A percentile compares a stretch with the other conserved stretches of the same genome.
phyloP scores from a whole-genome alignment of 768 basidiomycete species.

The Boletellus ananas region DNA sequence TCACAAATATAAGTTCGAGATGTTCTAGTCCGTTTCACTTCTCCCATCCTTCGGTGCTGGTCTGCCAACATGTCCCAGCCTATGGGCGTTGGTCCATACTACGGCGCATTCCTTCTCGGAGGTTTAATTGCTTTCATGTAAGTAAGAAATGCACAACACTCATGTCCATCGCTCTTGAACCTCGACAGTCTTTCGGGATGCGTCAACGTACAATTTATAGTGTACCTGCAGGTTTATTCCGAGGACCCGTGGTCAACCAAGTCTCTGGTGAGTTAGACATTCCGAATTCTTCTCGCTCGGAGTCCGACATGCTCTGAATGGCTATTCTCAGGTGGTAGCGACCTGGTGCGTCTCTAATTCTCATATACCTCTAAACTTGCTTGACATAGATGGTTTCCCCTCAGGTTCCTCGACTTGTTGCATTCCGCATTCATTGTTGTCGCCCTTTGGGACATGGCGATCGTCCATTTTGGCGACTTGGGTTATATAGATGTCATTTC shows the following conservation, averaged over 20 bases:
- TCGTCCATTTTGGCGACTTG: constrained; percentile 19
- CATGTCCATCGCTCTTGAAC: not conserved
- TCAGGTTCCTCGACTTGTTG: constrained; percentile 23
- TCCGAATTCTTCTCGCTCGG: too few relatives aligned
- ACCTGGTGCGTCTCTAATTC: constrained; percentile 14
- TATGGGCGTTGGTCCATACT: not conserved
- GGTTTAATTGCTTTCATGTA: constrained; percentile 19
- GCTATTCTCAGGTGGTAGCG: constrained; percentile 12
- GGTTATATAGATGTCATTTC: constrained; percentile 12
- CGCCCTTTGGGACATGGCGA: constrained; percentile 24
- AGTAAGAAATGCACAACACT: constrained; percentile 1
- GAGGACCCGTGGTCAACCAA: constrained; percentile 14
- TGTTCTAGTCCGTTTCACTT: too few relatives aligned
- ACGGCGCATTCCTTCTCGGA: constrained; percentile 20
- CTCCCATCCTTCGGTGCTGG: not conserved
- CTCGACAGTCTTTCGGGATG: constrained; percentile 24
- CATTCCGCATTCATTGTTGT: constrained; percentile 21
- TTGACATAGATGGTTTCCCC: not conserved
- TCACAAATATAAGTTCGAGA: too few relatives aligned
- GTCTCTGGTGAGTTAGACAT: constrained; percentile 11
- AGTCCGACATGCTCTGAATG: not conserved
- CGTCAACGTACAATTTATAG: constrained; percentile 22
- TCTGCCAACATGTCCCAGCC: too few relatives aligned
- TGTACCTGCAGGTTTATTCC: constrained; percentile 18
- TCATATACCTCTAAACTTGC: not conserved